Conservation (phyloP, 306 rosid genomes). For the Sicyos baderoa region DNA sequence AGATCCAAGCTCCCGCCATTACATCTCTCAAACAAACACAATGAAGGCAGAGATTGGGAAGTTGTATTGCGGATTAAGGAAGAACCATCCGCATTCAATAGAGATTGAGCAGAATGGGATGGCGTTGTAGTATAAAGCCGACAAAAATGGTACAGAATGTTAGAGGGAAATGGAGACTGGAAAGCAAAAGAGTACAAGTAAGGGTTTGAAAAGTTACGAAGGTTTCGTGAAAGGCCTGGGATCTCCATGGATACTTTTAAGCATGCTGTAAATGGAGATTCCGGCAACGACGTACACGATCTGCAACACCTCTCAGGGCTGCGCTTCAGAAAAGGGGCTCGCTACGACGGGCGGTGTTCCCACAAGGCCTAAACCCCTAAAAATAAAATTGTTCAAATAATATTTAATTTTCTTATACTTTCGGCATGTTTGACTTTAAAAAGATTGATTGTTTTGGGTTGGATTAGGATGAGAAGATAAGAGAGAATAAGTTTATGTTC, state of each 20-base stretch:
- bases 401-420: too few species aligned
- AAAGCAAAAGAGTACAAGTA: conserved; percentile 1
- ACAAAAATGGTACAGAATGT: not conserved
- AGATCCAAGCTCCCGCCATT: not conserved
- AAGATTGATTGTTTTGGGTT: too few species aligned
- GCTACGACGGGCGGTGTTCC: not conserved
- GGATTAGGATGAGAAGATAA: too few species aligned
- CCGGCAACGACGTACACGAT: not conserved
- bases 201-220: conserved; percentile 12
- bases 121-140: conserved; percentile 19
- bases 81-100: conserved; percentile 24
- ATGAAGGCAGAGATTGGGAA: conserved; percentile 9
- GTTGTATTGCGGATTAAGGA: conserved; percentile 21
- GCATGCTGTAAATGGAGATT: not conserved
- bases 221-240: not conserved
- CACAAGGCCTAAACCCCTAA: too few species aligned
- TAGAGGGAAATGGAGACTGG: not conserved
- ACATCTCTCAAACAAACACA: not conserved
- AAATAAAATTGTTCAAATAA: too few species aligned
- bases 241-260: not conserved
- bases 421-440: too few species aligned
- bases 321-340: not conserved
- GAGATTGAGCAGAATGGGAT: conserved; percentile 9
- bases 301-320: not conserved
- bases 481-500: too few species aligned